Conservation (phyloP, 2,329 filamentous ascomycete genomes). For the Apiospora phragmitis region DNA sequence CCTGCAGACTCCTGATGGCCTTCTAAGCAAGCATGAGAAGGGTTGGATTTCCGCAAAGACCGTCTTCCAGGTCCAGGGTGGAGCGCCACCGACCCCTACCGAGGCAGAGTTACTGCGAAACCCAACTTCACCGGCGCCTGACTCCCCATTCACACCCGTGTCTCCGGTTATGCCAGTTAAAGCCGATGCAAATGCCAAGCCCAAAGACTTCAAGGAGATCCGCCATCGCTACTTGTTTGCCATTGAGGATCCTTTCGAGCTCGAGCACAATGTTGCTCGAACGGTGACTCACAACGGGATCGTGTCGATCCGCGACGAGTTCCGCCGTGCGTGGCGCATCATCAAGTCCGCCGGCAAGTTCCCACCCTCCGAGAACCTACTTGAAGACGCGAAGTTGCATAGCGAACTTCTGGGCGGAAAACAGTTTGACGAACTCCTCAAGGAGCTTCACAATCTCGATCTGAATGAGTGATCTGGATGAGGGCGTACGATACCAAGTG, state of each 20-base stretch:
- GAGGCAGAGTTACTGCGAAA: constrained; percentile 17
- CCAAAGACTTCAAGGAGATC: constrained; percentile 62
- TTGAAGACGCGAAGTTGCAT: constrained; percentile 10
- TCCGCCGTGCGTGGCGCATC: constrained; percentile 76
- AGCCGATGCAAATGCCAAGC: constrained; percentile 25
- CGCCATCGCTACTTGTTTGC: constrained; percentile 82
- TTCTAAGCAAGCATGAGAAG: constrained; percentile 74
- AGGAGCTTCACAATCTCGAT: constrained; percentile 1
- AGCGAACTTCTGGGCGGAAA: neutral
- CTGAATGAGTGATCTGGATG: neutral
- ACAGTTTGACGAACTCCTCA: constrained; percentile 7
- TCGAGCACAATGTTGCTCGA: constrained; percentile 83
- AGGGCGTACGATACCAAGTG: neutral
- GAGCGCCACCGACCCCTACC: constrained; percentile 26
- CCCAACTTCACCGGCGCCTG: constrained; percentile 24
- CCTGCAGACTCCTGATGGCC: constrained; percentile 68
- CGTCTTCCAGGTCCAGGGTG: constrained; percentile 52
- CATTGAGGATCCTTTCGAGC: constrained; percentile 90
- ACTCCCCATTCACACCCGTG: constrained; percentile 9
- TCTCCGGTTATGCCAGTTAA: constrained; percentile 15
- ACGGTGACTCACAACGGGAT: constrained; percentile 85
- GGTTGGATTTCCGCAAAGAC: constrained; percentile 86
- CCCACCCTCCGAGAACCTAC: neutral
- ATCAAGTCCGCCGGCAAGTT: constrained; percentile 37
- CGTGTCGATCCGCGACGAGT: constrained; percentile 80